A percentile compares a stretch with the other conserved stretches of the same genome.
phyloP scores from a whole-genome alignment of 2,329 filamentous ascomycete species.

The Malbranchea zuffiana region DNA sequence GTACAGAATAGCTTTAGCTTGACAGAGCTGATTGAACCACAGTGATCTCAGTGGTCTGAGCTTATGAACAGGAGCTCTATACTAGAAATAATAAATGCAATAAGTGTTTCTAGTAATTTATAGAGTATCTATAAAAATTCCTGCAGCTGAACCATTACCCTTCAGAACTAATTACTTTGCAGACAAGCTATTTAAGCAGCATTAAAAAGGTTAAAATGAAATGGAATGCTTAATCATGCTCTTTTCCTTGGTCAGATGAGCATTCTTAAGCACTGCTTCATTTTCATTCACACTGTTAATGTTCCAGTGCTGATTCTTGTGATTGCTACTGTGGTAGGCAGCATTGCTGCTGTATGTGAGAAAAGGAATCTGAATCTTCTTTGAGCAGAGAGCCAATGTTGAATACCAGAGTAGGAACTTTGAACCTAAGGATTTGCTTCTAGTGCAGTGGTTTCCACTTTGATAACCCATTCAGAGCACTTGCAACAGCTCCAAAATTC shows the following conservation, averaged over 20 bases:
- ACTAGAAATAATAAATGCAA: no score
- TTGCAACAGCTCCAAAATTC: no score
- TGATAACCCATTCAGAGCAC: no score
- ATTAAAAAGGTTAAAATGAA: conserved; percentile 9
- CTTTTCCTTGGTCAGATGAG: conserved; percentile 9
- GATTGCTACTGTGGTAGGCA: conserved; percentile 8
- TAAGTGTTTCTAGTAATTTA: no score
- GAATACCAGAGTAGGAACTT: background rate
- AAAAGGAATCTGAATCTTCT: conserved; percentile 5
- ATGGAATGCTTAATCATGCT: conserved; percentile 9
- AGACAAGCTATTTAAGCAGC: conserved; percentile 8
- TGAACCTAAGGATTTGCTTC: background rate
- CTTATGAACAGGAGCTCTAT: no score
- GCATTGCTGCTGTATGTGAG: conserved; percentile 7
- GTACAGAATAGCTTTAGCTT: no score
- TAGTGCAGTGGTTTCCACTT: no score
- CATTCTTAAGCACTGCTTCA: conserved; percentile 9
- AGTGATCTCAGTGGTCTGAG: no score
- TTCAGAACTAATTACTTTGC: conserved; percentile 9
- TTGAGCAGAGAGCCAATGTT: conserved; percentile 5
- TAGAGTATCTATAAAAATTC: no score
- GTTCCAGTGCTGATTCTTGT: conserved; percentile 9
- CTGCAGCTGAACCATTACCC: no score
- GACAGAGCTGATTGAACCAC: no score
- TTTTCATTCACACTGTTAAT: conserved; percentile 7